phyloP scores from a whole-genome alignment of 768 basidiomycete species.

The Phaeotremella skinneri region DNA sequence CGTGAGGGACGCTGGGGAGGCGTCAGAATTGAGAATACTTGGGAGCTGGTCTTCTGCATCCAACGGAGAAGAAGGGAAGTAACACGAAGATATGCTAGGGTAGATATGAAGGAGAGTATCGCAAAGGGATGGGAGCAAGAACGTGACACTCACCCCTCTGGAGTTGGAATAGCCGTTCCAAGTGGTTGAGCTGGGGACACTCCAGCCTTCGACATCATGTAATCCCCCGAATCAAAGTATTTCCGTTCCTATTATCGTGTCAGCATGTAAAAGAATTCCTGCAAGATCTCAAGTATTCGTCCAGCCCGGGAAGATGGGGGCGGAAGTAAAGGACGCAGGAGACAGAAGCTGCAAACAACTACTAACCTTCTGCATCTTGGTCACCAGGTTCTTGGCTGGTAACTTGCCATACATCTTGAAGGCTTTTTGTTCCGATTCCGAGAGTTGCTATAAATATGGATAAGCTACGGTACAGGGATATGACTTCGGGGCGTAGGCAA shows the following conservation, averaged over 20 bases:
- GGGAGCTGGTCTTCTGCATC: background rate
- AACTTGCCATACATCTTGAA: conserved; percentile 93
- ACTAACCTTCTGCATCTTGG: conserved; percentile 90
- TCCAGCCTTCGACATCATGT: conserved; percentile 91
- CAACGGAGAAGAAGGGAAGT: background rate
- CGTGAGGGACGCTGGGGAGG: conserved; percentile 77
- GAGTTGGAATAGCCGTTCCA: conserved; percentile 96
- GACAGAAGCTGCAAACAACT: background rate
- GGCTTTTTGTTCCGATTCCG: conserved; percentile 86
- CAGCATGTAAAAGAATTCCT: background rate
- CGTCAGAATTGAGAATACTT: background rate
- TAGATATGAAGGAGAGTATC: conserved; percentile 3
- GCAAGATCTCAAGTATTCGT: background rate
- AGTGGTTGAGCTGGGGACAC: conserved; percentile 81
- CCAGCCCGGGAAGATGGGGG: background rate
- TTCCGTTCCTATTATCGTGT: conserved; percentile 74
- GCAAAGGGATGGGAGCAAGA: conserved; percentile 17
- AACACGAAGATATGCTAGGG: conserved; percentile 5
- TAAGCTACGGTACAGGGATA: conserved; percentile 40
- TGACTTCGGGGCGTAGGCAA: conserved; percentile 15
- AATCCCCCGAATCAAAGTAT: conserved; percentile 99
- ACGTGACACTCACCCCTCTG: conserved; percentile 72
- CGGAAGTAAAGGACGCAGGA: background rate
- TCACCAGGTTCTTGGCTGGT: conserved; percentile 89
- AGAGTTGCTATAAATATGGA: conserved; percentile 62